Base-by-base conservation (phyloP, 106 monocot genomes). In the Dendrobium catenatum region DNA sequence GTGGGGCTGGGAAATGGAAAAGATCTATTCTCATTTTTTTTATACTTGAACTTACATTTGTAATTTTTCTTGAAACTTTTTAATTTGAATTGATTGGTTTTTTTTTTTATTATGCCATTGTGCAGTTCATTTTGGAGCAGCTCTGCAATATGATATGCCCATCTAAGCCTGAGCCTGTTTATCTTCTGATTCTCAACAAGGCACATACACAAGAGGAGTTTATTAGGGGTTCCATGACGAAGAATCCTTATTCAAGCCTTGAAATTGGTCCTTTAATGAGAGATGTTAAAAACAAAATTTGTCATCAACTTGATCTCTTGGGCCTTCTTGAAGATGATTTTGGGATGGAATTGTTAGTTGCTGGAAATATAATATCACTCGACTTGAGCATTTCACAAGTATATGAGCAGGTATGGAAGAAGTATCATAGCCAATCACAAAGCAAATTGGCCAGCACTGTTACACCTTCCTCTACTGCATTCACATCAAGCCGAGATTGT, bases 201-300 rank as follows among this genome's bases (percentile, higher is more conserved):
- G 86, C 95, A 41, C 99, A 99, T 78, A 95, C 99, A 17, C 99
- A 99, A 55, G 99, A 99, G 83, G 99, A 99, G 82, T 99, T 95
- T 75, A 99, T 99, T 33, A 91, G 99, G 77, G 99, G 99, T 78
- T 99, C 99, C 9, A 99, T 99, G 99, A 93, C 95, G 16, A 99
- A 90, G 79, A 99, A 99, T 85, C 99, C 99, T 43, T 99, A 99
- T 83, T 93, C 91, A 48, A 95, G 95, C 81, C 79, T 82, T 67
- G 99, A 99, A 79, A 93, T 99, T 79, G 99, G 99, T 42, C 91
- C 91, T 11, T 82, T 99, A 68, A 99, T 99, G 99, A 83, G 99
- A 73, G 99, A 99, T 86, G 93, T 91, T 42, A 99, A 95, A 90
- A 99, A 99, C 82, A 99, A 99, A 83, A 99, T 99, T 22, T 99